Percentiles rank a stretch among this genome's conserved stretches.
Conservation (phyloP, 306 rosid species). For the Vicia faba region DNA sequence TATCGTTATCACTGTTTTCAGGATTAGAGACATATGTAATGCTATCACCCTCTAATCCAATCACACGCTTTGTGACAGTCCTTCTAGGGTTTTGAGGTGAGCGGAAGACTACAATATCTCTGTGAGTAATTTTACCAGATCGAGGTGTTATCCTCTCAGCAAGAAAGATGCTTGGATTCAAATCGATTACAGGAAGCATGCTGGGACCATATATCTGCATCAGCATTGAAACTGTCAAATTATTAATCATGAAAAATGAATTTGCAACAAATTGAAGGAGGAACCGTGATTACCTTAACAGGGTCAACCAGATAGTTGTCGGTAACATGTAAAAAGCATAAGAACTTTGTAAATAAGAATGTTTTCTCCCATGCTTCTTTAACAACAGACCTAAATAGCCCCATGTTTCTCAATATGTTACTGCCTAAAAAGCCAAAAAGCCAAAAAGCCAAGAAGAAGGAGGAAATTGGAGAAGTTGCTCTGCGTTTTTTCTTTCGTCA, state of each 20-base stretch:
- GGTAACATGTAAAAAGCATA: slow-evolving; percentile 56
- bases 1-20: slow-evolving; percentile 46
- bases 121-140: slow-evolving; percentile 47
- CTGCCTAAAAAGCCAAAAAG: slow-evolving; percentile 1
- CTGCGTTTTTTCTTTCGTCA: too few relatives aligned
- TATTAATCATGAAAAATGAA: slow-evolving; percentile 11
- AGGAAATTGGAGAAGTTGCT: too few relatives aligned
- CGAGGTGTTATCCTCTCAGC: slow-evolving; percentile 60
- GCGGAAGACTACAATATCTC: slow-evolving; percentile 63
- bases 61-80: slow-evolving; percentile 55
- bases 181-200: slow-evolving; percentile 71
- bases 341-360: slow-evolving; percentile 28
- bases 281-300: slow-evolving; percentile 40
- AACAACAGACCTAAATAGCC: slow-evolving; percentile 16
- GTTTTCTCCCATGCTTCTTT: slow-evolving; percentile 43
- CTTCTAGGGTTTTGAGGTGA: slow-evolving; percentile 57
- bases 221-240: slow-evolving; percentile 30
- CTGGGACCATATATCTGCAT: slow-evolving; percentile 77
- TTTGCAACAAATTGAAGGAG: not conserved
- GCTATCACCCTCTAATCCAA: slow-evolving; percentile 74
- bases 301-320: slow-evolving; percentile 41
- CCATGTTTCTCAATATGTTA: slow-evolving; percentile 23
- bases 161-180: slow-evolving; percentile 30
- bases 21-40: slow-evolving; percentile 60
- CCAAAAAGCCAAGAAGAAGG: too few relatives aligned